phyloP scores from a whole-genome alignment of 331 rosid species.

The Arachis monticola region DNA sequence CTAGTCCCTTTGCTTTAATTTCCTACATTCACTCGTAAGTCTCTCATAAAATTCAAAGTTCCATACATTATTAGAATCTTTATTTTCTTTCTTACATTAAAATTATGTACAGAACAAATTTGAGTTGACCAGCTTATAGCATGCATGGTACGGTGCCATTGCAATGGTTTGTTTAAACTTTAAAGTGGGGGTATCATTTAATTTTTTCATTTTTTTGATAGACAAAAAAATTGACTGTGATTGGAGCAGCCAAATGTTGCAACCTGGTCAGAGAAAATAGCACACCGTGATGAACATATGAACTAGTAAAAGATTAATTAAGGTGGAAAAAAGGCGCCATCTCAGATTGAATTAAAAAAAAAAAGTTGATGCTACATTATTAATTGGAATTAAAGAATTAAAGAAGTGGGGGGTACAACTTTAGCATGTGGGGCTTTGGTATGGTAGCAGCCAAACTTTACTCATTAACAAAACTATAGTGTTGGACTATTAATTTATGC shows the following conservation, averaged over 20 bases:
- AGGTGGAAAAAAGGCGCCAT: neutral
- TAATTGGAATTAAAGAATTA: neutral
- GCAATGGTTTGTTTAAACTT: neutral
- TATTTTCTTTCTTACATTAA: too few species aligned
- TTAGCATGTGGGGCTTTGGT: neutral
- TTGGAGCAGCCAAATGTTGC: slow-evolving; percentile 28
- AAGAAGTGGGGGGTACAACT: neutral
- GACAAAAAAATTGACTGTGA: slow-evolving; percentile 23
- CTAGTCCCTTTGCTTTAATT: neutral
- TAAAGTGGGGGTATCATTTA: neutral
- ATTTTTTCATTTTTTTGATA: neutral
- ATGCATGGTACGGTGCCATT: neutral
- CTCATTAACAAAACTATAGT: neutral
- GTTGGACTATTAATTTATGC: too few species aligned
- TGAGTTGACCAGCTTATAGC: neutral
- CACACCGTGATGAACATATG: neutral
- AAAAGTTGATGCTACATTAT: neutral
- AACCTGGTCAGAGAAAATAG: slow-evolving; percentile 2
- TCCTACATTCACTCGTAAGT: slow-evolving; percentile 10
- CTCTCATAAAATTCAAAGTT: slow-evolving; percentile 2
- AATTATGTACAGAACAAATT: too few species aligned
- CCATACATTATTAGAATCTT: neutral
- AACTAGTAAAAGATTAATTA: neutral
- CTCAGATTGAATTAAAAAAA: neutral
- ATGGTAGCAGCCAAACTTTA: slow-evolving; percentile 5